Percentiles rank a stretch among this genome's conserved stretches.
phyloP scores from a whole-genome alignment of 2,329 filamentous ascomycete genomes.

The Botrytis squamosa region DNA sequence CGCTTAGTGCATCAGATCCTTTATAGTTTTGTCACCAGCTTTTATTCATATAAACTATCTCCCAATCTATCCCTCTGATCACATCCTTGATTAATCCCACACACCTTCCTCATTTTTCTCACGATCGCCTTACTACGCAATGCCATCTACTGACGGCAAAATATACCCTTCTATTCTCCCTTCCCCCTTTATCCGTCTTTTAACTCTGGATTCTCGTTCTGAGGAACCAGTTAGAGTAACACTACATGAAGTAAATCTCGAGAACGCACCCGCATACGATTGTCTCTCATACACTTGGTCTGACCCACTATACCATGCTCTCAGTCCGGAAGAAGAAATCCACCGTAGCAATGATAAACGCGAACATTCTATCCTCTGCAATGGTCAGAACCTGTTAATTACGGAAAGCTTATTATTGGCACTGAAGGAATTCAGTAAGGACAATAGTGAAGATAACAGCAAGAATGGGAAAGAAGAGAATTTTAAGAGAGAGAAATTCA shows the following conservation, averaged over 20 bases:
- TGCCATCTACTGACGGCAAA: not conserved
- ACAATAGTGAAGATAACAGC: not conserved
- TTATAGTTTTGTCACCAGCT: not conserved
- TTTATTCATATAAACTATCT: not conserved
- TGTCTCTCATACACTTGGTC: constrained; percentile 23
- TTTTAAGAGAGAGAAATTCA: not conserved
- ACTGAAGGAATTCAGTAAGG: constrained; percentile 11
- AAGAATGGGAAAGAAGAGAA: not conserved
- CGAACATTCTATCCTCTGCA: constrained; percentile 12
- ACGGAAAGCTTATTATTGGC: not conserved
- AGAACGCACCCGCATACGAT: constrained; percentile 1
- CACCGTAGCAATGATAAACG: not conserved
- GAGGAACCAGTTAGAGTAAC: constrained; percentile 9
- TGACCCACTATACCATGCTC: constrained; percentile 19
- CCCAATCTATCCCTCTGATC: not conserved
- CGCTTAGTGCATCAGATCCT: not conserved
- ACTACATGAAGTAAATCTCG: constrained; percentile 1
- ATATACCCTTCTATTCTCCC: constrained; percentile 1
- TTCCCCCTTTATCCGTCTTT: constrained; percentile 9
- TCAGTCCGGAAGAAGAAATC: constrained; percentile 9
- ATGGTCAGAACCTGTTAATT: not conserved
- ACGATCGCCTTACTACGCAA: not conserved
- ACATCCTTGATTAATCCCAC: no score
- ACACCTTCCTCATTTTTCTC: not conserved
- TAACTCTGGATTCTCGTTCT: constrained; percentile 5